Evolutionary conservation across 345 rosid genomes (phyloP).

Genomic region (Geranium brycei): DNA sequence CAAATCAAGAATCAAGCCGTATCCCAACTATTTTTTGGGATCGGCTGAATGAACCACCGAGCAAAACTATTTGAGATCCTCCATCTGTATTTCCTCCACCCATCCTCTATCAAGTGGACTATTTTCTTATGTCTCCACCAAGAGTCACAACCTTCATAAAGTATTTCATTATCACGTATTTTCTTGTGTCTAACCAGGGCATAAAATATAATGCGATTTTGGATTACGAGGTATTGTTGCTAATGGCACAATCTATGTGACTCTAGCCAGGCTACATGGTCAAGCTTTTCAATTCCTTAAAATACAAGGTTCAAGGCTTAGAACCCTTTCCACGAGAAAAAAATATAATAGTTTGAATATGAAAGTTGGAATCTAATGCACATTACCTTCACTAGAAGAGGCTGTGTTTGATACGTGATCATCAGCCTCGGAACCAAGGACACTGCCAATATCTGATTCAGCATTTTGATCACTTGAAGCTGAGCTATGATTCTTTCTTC

Average conservation of each 20-base stretch:
- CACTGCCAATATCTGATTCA: constrained; percentile 19
- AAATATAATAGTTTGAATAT: not conserved
- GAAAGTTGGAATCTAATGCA: not conserved
- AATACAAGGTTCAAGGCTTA: not conserved
- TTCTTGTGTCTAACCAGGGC: not conserved
- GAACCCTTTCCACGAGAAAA: not conserved
- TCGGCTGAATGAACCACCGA: not conserved
- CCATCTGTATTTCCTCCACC: no score
- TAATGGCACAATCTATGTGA: not conserved
- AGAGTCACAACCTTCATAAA: no score
- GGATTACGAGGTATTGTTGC: no score
- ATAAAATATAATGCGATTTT: not conserved
- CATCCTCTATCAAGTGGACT: not conserved
- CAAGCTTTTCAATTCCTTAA: not conserved
- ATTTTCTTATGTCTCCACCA: no score
- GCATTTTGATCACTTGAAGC: constrained; percentile 28
- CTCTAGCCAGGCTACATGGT: not conserved
- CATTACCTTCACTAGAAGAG: constrained; percentile 21
- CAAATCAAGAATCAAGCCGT: not conserved
- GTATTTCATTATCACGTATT: no score
- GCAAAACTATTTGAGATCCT: not conserved
- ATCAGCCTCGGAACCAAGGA: constrained; percentile 20
- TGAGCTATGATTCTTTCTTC: constrained; percentile 50
- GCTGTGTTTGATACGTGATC: constrained; percentile 16
- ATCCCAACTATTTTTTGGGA: not conserved